These are phyloP conservation scores for Blastocystis sp. DNA, from an alignment of 352 stramenopile genomes.

Conservation along the genomic window DNA sequence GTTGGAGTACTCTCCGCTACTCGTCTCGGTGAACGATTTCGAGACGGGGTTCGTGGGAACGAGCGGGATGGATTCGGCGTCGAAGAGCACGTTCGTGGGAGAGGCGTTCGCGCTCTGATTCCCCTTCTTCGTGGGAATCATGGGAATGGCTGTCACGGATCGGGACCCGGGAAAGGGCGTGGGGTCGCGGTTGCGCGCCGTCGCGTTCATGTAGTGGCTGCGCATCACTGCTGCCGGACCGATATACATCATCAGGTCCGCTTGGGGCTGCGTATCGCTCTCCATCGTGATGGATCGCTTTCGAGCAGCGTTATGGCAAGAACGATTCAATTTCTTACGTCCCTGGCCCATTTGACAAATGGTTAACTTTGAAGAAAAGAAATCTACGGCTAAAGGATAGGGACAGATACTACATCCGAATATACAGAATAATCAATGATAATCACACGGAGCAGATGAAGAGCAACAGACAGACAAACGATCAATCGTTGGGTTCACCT, in stretches of 20 bases:
- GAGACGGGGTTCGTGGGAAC: background rate
- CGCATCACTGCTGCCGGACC: slow-evolving; percentile 10
- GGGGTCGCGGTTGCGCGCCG: background rate
- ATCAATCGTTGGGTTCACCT: background rate
- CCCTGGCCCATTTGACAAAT: slow-evolving; percentile 33
- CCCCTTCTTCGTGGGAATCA: background rate
- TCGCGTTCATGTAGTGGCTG: background rate
- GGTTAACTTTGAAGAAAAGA: too few relatives aligned
- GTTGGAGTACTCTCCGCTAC: slow-evolving; percentile 1
- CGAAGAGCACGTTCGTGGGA: slow-evolving; percentile 33
- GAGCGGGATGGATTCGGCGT: slow-evolving; percentile 18
- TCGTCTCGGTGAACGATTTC: background rate
- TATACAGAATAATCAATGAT: background rate
- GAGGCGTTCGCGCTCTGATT: background rate
- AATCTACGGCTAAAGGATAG: too few relatives aligned
- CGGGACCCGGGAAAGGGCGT: slow-evolving; percentile 6
- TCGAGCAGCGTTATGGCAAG: background rate
- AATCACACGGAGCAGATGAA: background rate
- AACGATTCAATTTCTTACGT: slow-evolving; percentile 26
- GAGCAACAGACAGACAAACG: background rate
- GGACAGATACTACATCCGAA: background rate
- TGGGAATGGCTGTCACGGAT: too few relatives aligned
- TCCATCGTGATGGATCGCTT: slow-evolving; percentile 36
- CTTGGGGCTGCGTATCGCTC: background rate
- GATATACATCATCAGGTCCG: slow-evolving; percentile 8